Percentiles rank a stretch among this genome's conserved stretches.
Conservation (phyloP, 495 filamentous ascomycete species). For the Astrothelium macrocarpum region DNA sequence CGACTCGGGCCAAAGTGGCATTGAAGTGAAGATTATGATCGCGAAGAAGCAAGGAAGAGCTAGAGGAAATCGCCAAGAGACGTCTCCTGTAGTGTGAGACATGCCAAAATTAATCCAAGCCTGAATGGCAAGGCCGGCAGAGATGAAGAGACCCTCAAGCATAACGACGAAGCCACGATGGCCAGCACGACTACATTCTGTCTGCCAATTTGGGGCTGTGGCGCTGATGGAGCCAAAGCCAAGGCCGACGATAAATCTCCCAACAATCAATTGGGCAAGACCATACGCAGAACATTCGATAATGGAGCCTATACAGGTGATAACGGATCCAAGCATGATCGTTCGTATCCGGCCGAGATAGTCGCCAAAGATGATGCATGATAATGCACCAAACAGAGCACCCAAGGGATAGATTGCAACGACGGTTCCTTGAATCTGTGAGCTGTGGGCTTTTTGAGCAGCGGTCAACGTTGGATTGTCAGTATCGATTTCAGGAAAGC, state of each 20-base stretch:
- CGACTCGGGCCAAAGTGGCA: slow-evolving; percentile 12
- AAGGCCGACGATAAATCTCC: slow-evolving; percentile 39
- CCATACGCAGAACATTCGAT: slow-evolving; percentile 25
- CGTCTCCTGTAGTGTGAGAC: slow-evolving; percentile 14
- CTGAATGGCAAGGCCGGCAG: slow-evolving; percentile 24
- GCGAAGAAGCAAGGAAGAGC: slow-evolving; percentile 11
- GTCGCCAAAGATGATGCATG: slow-evolving; percentile 27
- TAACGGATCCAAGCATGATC: slow-evolving; percentile 25
- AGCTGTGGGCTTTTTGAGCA: slow-evolving; percentile 34
- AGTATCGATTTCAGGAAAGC: slow-evolving; percentile 47
- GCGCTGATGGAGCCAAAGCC: slow-evolving; percentile 43
- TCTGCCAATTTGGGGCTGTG: slow-evolving; percentile 48
- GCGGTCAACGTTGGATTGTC: slow-evolving; percentile 30
- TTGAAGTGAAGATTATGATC: slow-evolving; percentile 13
- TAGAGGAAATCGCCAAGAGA: slow-evolving; percentile 17
- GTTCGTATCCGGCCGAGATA: slow-evolving; percentile 23
- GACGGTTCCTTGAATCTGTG: slow-evolving; percentile 35
- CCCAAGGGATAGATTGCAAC: slow-evolving; percentile 28
- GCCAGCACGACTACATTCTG: slow-evolving; percentile 36
- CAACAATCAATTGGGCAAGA: slow-evolving; percentile 42
- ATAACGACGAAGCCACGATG: slow-evolving; percentile 41
- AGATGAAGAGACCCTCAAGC: slow-evolving; percentile 42
- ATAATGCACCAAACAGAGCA: slow-evolving; percentile 23
- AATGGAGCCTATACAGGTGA: slow-evolving; percentile 25
- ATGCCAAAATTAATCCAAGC: slow-evolving; percentile 17